Conservation (phyloP, 345 rosid genomes). For the Boechera retrofracta region DNA sequence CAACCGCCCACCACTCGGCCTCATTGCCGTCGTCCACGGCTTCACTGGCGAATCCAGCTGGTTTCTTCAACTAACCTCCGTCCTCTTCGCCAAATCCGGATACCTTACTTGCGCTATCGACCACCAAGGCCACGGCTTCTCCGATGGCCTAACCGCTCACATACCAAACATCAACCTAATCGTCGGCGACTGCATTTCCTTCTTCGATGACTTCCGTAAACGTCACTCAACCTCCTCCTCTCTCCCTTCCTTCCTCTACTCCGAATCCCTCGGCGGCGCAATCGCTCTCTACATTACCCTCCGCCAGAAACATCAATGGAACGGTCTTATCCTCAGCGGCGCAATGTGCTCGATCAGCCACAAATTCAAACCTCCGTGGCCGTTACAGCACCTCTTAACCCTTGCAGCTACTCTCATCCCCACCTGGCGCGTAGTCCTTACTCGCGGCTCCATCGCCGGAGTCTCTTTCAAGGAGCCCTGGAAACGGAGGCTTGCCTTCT, state of each 20-base stretch:
- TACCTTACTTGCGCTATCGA: constrained; percentile 85
- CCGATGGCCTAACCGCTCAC: constrained; percentile 75
- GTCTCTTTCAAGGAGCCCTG: constrained; percentile 79
- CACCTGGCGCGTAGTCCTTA: constrained; percentile 88
- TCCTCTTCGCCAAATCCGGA: constrained; percentile 79
- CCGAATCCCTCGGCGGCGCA: constrained; percentile 95
- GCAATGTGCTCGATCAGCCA: constrained; percentile 96
- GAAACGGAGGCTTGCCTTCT: constrained; percentile 74
- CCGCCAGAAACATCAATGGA: constrained; percentile 72
- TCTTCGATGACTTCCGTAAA: constrained; percentile 69
- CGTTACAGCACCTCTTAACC: constrained; percentile 71
- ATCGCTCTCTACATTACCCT: constrained; percentile 79
- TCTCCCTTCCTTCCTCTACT: constrained; percentile 77
- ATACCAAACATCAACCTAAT: constrained; percentile 78
- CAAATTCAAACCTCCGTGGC: constrained; percentile 95
- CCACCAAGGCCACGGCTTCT: constrained; percentile 98
- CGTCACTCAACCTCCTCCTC: constrained; percentile 46
- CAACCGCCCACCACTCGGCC: constrained; percentile 64
- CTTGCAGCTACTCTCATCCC: constrained; percentile 71
- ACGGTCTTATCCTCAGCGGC: constrained; percentile 79
- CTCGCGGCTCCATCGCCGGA: constrained; percentile 74
- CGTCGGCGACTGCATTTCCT: constrained; percentile 75
- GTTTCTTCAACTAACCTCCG: constrained; percentile 70
- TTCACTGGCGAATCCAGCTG: constrained; percentile 93
- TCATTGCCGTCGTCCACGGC: constrained; percentile 88